Conservation (phyloP, 2,329 filamentous ascomycete species). For the Cladosporium sp. region DNA sequence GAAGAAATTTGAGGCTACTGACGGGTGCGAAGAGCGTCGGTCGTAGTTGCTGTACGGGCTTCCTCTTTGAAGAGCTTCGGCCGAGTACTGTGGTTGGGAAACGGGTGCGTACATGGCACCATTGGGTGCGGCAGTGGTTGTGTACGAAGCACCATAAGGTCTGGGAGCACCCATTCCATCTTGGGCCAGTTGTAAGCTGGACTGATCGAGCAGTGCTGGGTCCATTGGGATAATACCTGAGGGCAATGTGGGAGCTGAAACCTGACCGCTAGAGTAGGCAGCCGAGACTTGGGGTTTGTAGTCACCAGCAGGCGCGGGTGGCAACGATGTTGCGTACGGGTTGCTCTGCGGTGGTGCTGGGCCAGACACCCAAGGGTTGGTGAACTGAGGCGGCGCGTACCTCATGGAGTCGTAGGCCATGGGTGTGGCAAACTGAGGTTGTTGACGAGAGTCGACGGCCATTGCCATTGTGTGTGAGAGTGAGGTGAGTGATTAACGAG, state of each 20-base stretch:
- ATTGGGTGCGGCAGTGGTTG: constrained; percentile 67
- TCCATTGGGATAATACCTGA: constrained; percentile 65
- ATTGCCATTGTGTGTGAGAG: constrained; percentile 69
- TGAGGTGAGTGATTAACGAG: constrained; percentile 29
- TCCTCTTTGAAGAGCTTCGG: constrained; percentile 63
- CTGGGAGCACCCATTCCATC: constrained; percentile 73
- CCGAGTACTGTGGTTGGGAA: constrained; percentile 69
- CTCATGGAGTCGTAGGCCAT: constrained; percentile 81
- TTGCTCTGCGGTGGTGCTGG: constrained; percentile 57
- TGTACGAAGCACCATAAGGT: constrained; percentile 69
- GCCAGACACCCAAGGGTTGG: constrained; percentile 79
- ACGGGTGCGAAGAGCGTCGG: constrained; percentile 82
- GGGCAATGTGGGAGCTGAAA: constrained; percentile 71
- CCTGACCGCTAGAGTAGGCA: constrained; percentile 68
- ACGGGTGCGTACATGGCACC: constrained; percentile 68
- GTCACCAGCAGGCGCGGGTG: constrained; percentile 59
- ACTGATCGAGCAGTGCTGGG: constrained; percentile 58
- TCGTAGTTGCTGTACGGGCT: constrained; percentile 57
- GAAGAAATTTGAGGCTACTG: constrained; percentile 61
- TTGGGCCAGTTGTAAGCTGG: constrained; percentile 68
- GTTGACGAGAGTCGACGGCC: constrained; percentile 88
- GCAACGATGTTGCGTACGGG: constrained; percentile 66
- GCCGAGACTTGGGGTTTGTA: constrained; percentile 35
- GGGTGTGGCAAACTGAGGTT: constrained; percentile 64
- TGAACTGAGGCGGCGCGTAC: constrained; percentile 74